Conservation (phyloP, 352 stramenopile genomes). For the Pythium brassicae region DNA sequence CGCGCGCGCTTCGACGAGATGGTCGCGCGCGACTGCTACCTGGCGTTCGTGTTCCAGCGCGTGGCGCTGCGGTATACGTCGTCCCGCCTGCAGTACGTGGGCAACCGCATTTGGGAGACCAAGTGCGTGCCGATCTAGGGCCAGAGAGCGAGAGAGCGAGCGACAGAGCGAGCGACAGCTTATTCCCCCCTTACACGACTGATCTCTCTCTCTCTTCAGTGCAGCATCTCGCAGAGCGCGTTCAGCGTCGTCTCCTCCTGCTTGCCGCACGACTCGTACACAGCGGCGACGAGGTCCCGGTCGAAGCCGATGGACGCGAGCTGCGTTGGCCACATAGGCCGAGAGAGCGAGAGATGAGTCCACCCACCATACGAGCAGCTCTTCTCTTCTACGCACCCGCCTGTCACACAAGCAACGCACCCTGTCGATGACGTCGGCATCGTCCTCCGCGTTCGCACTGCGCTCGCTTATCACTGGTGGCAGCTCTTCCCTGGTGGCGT, state of each 20-base stretch:
- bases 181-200: too few relatives aligned
- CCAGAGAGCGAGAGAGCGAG: too few relatives aligned
- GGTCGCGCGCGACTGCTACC: constrained; percentile 47
- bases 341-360: too few relatives aligned
- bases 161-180: too few relatives aligned
- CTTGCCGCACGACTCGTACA: constrained; percentile 59
- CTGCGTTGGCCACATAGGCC: too few relatives aligned
- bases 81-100: constrained; percentile 72
- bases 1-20: constrained; percentile 58
- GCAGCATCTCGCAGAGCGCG: constrained; percentile 49
- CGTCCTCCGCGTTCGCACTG: not conserved
- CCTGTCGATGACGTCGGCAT: not conserved
- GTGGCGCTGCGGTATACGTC: constrained; percentile 76
- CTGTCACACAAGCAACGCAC: not conserved
- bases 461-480: too few relatives aligned
- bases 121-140: constrained; percentile 71
- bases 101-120: constrained; percentile 83
- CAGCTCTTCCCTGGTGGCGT: not conserved
- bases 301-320: constrained; percentile 58
- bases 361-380: too few relatives aligned
- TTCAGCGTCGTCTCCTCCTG: constrained; percentile 56
- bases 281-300: constrained; percentile 34
- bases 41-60: constrained; percentile 74
- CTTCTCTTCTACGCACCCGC: too few relatives aligned
- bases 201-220: not conserved